Evolutionary conservation across 352 stramenopile species (phyloP).

Genomic region (Pythium chondricola): DNA sequence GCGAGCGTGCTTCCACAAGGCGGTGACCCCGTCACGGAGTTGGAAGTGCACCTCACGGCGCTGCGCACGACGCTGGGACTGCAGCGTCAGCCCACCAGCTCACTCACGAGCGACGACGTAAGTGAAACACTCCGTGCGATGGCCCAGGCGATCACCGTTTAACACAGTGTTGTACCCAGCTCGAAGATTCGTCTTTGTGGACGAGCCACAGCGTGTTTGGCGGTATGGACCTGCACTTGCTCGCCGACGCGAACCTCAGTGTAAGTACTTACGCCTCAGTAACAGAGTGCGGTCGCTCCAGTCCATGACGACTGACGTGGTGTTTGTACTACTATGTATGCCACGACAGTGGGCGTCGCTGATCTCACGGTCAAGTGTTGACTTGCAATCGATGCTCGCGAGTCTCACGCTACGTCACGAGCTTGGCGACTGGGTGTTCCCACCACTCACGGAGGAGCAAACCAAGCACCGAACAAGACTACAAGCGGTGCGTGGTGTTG

Average conservation of each 20-base stretch:
- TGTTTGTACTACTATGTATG: neutral
- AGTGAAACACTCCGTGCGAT: neutral
- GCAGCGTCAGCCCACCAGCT: slow-evolving; percentile 3
- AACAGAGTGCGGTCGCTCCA: neutral
- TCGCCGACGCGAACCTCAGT: slow-evolving; percentile 41
- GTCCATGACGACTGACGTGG: neutral
- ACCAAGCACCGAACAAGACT: slow-evolving; percentile 24
- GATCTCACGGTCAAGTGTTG: slow-evolving; percentile 42
- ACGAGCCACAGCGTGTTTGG: slow-evolving; percentile 37
- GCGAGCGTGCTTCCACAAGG: neutral
- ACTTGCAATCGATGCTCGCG: slow-evolving; percentile 20
- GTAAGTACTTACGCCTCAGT: slow-evolving; percentile 31
- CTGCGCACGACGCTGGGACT: slow-evolving; percentile 19
- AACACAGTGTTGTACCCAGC: too few relatives aligned
- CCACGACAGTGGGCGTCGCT: slow-evolving; percentile 36
- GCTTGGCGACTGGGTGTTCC: slow-evolving; percentile 44
- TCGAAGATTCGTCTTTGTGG: slow-evolving; percentile 9
- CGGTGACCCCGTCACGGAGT: slow-evolving; percentile 43
- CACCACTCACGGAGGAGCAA: slow-evolving; percentile 36
- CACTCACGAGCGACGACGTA: slow-evolving; percentile 35
- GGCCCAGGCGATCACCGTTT: too few relatives aligned
- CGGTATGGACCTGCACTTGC: slow-evolving; percentile 35
- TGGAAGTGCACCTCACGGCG: slow-evolving; percentile 39
- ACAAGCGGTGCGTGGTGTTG: slow-evolving; percentile 30
- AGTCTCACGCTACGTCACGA: slow-evolving; percentile 44